phyloP scores from a whole-genome alignment of 177 flowering plant genomes.

The Tripterygium wilfordii region DNA sequence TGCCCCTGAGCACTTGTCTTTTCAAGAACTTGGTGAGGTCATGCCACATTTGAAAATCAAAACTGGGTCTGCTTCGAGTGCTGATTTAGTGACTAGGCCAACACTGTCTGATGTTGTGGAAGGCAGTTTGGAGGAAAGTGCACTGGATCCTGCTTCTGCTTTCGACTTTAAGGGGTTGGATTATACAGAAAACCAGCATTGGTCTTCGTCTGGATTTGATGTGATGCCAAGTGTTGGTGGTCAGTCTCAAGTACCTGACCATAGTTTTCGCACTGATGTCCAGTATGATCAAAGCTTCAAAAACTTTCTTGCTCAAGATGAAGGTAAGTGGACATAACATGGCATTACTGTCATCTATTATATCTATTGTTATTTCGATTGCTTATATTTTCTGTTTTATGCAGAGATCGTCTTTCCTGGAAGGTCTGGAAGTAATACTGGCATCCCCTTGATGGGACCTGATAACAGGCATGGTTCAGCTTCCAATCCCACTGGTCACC shows the following conservation, averaged over 20 bases:
- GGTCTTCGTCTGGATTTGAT: conserved; percentile 26
- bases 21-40: conserved; percentile 62
- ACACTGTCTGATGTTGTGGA: conserved; percentile 27
- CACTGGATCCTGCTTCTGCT: conserved; percentile 18
- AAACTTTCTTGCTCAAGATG: conserved; percentile 49
- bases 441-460: conserved; percentile 25
- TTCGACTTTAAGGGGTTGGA: conserved; percentile 19
- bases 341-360: not conserved
- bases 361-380: not conserved
- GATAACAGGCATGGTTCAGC: conserved; percentile 23
- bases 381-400: not conserved
- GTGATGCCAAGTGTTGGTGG: conserved; percentile 18
- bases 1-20: conserved; percentile 76
- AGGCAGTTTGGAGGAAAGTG: conserved; percentile 25
- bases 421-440: conserved; percentile 43
- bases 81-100: conserved; percentile 13
- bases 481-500: conserved; percentile 19
- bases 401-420: conserved; percentile 65
- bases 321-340: conserved; percentile 39
- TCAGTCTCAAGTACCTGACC: conserved; percentile 29
- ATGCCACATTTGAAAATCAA: conserved; percentile 63
- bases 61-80: conserved; percentile 15
- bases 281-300: conserved; percentile 40
- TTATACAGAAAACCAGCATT: conserved; percentile 16
- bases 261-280: too few species aligned